Base-by-base conservation (phyloP, 176 grass and related monocot genomes). In the Phoenix dactylifera region DNA sequence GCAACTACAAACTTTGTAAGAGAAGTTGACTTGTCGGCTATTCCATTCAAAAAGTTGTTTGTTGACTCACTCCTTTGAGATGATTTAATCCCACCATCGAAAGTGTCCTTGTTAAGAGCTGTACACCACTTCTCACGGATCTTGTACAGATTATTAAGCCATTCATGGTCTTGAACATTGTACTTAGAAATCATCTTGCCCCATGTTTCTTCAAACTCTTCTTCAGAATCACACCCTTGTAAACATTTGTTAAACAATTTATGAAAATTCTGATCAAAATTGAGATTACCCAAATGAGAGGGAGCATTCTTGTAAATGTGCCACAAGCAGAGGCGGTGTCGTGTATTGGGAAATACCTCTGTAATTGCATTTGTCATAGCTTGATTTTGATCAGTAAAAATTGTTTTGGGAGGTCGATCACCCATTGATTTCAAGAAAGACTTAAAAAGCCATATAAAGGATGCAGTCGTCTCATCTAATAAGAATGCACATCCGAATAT, bases 381-480 rank as follows among this genome's bases (percentile, higher is more conserved):
- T 62, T 78, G 71, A 81, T 94, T 81, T 63, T 85, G 84, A 73
- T 82, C 86, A 2, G 84, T 94, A 76, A 88, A 85, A 58, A 94
- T 82, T 17, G 80, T 79, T 54, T 26, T 79, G 51, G 89, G 89
- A 52, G 79, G 73, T 10, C 55, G 58, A 49, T 73, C 80, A 6
- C 84, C 77, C 89, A 94, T 88, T 23, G 80, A 74, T 62, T 94
- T 84, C 77, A 88, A 79, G 79, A 87, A 94, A 15, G 84, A 81
- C 30, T 77, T 76, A 64, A 88, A 85, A 32, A 94, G 14, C 89
- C 89, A 94, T 3, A 64, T 55, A 62, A 82, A 94, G 49, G 84
- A 62, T 57, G 81, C 59, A 12, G 72, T 51, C 0, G 83, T 87
- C 35, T 92, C 88, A 29, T 92, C 88, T 44, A 69, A 50, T 67